Conservation (phyloP, 2,329 filamentous ascomycete species). For the Phoma sp. region DNA sequence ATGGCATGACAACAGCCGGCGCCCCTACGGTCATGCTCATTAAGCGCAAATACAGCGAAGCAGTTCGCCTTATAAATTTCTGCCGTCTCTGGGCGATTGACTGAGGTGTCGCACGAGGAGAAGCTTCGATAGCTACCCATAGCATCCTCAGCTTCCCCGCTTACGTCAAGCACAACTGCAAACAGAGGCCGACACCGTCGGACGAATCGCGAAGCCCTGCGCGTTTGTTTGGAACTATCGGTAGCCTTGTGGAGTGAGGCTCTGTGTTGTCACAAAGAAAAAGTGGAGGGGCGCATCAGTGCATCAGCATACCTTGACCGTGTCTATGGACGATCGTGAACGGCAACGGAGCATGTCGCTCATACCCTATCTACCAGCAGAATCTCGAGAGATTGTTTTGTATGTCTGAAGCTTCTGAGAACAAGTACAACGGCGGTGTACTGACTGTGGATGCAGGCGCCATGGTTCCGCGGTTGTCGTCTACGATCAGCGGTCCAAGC, state of each 20-base stretch:
- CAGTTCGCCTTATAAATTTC: slow-evolving; percentile 17
- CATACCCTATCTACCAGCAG: slow-evolving; percentile 75
- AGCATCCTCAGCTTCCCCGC: slow-evolving; percentile 30
- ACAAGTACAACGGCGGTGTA: background rate
- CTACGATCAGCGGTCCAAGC: slow-evolving; percentile 82
- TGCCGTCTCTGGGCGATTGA: slow-evolving; percentile 23
- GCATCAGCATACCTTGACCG: slow-evolving; percentile 3
- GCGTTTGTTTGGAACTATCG: background rate
- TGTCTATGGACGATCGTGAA: slow-evolving; percentile 42
- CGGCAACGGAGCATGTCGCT: slow-evolving; percentile 64
- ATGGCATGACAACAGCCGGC: slow-evolving; percentile 27
- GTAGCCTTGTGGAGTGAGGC: slow-evolving; percentile 10
- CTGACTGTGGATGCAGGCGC: slow-evolving; percentile 64
- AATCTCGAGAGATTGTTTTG: slow-evolving; percentile 81
- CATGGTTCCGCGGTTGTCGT: slow-evolving; percentile 93
- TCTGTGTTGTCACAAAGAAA: slow-evolving; percentile 12
- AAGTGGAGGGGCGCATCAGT: slow-evolving; percentile 8
- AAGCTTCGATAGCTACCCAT: slow-evolving; percentile 6
- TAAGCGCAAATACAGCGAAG: slow-evolving; percentile 20
- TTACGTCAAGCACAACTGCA: slow-evolving; percentile 12
- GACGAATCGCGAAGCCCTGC: slow-evolving; percentile 9
- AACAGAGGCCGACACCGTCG: background rate
- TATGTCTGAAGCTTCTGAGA: slow-evolving; percentile 55
- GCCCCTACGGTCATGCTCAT: slow-evolving; percentile 20
- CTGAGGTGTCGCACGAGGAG: slow-evolving; percentile 13